Percentiles rank a stretch among this genome's conserved stretches.
These are phyloP conservation scores for Umbelopsis ramanniana DNA, from an alignment of 192 early-diverging fungal species.

Conservation along the genomic window DNA sequence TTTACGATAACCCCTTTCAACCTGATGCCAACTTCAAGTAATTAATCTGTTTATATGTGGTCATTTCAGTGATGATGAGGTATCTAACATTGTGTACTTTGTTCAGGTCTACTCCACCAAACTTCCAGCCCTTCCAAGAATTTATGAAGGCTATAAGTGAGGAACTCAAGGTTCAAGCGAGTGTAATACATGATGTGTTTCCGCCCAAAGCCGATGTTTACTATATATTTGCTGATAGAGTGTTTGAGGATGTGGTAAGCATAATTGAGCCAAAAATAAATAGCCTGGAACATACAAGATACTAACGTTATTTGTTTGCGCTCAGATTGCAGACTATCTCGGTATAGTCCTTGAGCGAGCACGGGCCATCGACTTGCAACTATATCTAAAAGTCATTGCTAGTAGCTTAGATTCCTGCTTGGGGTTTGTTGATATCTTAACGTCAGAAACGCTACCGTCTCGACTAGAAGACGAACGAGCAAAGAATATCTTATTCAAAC, in stretches of 20 bases:
- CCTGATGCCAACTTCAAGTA: conserved; percentile 61
- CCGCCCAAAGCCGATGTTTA: conserved; percentile 69
- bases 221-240: conserved; percentile 72
- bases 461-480: conserved; percentile 54
- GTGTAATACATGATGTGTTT: conserved; percentile 70
- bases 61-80: no score
- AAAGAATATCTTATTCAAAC: conserved; percentile 55
- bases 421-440: conserved; percentile 56
- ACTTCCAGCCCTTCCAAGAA: conserved; percentile 49
- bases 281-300: background rate
- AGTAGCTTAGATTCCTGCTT: conserved; percentile 60
- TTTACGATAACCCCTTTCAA: conserved; percentile 75
- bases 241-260: conserved; percentile 78
- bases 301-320: background rate
- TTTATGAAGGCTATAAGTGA: conserved; percentile 74
- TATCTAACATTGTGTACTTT: no score
- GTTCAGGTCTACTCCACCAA: conserved; percentile 24
- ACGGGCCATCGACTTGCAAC: conserved; percentile 56
- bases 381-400: conserved; percentile 75
- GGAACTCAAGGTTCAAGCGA: conserved; percentile 66
- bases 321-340: conserved; percentile 74
- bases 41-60: background rate
- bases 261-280: background rate
- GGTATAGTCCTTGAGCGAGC: conserved; percentile 63
- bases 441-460: conserved; percentile 42